These are phyloP conservation scores for Populus ilicifolia DNA, from an alignment of 345 rosid genomes.

Conservation along the genomic window DNA sequence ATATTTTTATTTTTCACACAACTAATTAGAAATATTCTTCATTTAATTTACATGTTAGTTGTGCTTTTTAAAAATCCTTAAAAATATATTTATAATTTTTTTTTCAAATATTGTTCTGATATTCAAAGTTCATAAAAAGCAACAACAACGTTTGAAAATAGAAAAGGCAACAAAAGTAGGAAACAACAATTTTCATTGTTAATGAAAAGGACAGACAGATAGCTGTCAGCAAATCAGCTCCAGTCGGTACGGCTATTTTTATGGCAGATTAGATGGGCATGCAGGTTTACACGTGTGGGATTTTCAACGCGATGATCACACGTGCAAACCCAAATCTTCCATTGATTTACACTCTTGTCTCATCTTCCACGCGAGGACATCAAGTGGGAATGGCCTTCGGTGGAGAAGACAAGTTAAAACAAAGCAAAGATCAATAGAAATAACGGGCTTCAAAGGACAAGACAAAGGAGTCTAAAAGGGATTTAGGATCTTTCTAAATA, in stretches of 20 bases:
- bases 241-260: not conserved
- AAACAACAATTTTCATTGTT: not conserved
- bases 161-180: not conserved
- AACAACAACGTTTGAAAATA: not conserved
- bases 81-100: no score
- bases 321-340: constrained; percentile 1
- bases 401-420: not conserved
- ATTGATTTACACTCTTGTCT: not conserved
- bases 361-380: not conserved
- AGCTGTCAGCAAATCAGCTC: not conserved
- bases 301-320: not conserved
- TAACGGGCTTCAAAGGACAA: not conserved
- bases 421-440: not conserved
- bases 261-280: not conserved
- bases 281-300: not conserved
- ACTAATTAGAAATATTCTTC: no score
- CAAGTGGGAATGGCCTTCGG: constrained; percentile 6
- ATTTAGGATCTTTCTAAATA: not conserved
- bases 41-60: no score
- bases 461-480: not conserved
- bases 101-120: no score
- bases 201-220: not conserved
- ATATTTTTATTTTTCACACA: no score
- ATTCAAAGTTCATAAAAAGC: not conserved
- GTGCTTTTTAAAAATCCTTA: no score